Evolutionary conservation across 2,329 filamentous ascomycete species (phyloP), one percentile per base, ranked within the genome.

Genomic region (Aspergillus quadrilineatus): DNA sequence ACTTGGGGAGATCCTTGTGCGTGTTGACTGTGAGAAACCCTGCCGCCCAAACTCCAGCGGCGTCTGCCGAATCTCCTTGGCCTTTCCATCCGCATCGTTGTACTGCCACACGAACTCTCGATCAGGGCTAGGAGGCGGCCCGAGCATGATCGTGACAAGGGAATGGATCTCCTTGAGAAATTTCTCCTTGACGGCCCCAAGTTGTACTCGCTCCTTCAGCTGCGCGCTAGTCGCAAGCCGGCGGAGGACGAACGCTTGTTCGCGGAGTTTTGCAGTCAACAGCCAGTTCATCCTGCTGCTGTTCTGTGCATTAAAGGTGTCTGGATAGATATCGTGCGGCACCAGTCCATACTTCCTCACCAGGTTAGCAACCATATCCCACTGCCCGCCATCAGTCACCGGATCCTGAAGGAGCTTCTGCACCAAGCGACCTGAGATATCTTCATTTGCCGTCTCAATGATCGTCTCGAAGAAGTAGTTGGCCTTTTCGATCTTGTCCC

Each of bases 401-500:
- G 90, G 87, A 22, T 83, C 80, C 0, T 77, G 75, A 29, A 93
- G 77, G 3, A 96, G 75, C 4, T 82, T 82, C 69, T 92, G 87
- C 3, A 96, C 81, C 4, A 95, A 75, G 8, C 92, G 79, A 22
- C 86, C 82, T 62, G 92, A 89, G 1, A 95, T 80, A 34, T 87
- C 85, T 65, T 91, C 82, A 50, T 79, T 77, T 0, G 84, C 82
- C 0, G 91, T 95, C 60, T 90, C 85, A 54, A 96, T 83, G 59
- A 93, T 84, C 67, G 89, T 88, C 74, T 95, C 90, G 15, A 96
- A 82, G 76, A 95, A 96, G 79, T 84, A 96, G 73, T 96, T 96
- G 7, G 88, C 82, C 74, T 96, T 96, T 74, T 96, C 92, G 17
- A 96, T 84, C 77, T 96, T 96, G 73, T 96, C 92, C 88, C 89